Evolutionary conservation across 2,329 filamentous ascomycete species (phyloP).

Genomic region (Calonectria ilicicola): DNA sequence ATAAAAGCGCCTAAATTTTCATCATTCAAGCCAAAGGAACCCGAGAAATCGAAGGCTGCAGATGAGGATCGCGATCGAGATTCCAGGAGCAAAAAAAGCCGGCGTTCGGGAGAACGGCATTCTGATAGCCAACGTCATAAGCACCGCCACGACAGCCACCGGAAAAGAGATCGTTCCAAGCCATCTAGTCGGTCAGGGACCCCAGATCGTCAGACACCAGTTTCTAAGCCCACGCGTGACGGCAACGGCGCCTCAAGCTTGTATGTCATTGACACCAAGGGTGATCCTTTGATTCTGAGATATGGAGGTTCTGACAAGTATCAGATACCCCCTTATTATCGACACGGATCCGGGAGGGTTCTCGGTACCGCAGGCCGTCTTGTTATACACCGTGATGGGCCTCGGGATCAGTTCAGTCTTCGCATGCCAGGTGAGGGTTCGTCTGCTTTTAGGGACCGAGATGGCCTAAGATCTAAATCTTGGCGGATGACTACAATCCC

Average conservation of each 20-base stretch:
- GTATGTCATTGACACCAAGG: conserved; percentile 78
- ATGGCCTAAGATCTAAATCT: conserved; percentile 59
- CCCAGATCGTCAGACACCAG: conserved; percentile 13
- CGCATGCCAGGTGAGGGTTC: conserved; percentile 56
- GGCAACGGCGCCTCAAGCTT: conserved; percentile 38
- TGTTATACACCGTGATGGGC: conserved; percentile 75
- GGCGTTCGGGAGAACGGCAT: conserved; percentile 33
- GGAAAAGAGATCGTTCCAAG: conserved; percentile 22
- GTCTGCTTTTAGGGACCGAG: conserved; percentile 53
- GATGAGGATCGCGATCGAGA: conserved; percentile 37
- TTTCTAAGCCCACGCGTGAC: conserved; percentile 14
- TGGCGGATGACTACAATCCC: conserved; percentile 52
- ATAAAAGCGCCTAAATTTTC: conserved; percentile 72
- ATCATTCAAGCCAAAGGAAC: conserved; percentile 72
- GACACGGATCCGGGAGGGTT: conserved; percentile 76
- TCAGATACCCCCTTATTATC: conserved; percentile 77
- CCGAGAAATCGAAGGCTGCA: conserved; percentile 48
- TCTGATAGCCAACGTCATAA: conserved; percentile 32
- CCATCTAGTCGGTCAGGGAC: conserved; percentile 17
- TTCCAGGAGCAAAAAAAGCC: conserved; percentile 34
- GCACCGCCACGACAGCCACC: conserved; percentile 33
- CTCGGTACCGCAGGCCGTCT: conserved; percentile 73
- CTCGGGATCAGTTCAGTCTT: conserved; percentile 67
- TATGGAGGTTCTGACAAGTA: conserved; percentile 82
- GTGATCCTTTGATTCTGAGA: conserved; percentile 79